Conservation (phyloP, 2,329 filamentous ascomycete genomes). For the Pseudomassariella vexata region DNA sequence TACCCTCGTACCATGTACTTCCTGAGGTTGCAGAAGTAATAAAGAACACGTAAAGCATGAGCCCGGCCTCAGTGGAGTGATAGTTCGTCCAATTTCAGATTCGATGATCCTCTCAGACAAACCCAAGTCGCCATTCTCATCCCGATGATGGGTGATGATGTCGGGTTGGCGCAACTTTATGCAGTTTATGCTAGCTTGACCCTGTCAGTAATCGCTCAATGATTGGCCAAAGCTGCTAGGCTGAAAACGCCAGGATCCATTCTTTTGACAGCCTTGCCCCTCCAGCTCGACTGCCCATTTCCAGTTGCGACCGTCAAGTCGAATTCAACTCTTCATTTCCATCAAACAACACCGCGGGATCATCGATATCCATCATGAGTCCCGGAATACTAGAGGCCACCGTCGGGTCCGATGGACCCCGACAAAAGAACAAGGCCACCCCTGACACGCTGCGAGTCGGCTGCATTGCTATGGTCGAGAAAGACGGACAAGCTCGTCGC, state of each 20-base stretch:
- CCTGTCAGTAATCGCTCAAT: neutral
- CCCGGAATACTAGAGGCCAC: slow-evolving; percentile 43
- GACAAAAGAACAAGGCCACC: slow-evolving; percentile 76
- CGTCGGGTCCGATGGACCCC: slow-evolving; percentile 51
- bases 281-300: slow-evolving; percentile 7
- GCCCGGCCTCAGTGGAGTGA: too few relatives aligned
- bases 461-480: slow-evolving; percentile 56
- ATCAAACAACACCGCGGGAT: slow-evolving; percentile 24
- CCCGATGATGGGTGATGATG: too few relatives aligned
- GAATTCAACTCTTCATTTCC: slow-evolving; percentile 20
- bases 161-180: too few relatives aligned
- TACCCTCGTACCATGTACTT: too few relatives aligned
- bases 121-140: too few relatives aligned
- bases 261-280: slow-evolving; percentile 13
- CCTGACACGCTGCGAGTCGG: slow-evolving; percentile 67
- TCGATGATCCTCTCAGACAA: too few relatives aligned
- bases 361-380: slow-evolving; percentile 42
- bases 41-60: too few relatives aligned
- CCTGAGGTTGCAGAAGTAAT: too few relatives aligned
- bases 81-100: too few relatives aligned
- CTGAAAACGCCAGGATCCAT: slow-evolving; percentile 9
- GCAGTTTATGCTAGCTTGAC: too few relatives aligned
- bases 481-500: slow-evolving; percentile 79
- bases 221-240: slow-evolving; percentile 1
- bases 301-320: slow-evolving; percentile 2